phyloP scores from a whole-genome alignment of 352 stramenopile genomes.

The Aphanomyces astaci region DNA sequence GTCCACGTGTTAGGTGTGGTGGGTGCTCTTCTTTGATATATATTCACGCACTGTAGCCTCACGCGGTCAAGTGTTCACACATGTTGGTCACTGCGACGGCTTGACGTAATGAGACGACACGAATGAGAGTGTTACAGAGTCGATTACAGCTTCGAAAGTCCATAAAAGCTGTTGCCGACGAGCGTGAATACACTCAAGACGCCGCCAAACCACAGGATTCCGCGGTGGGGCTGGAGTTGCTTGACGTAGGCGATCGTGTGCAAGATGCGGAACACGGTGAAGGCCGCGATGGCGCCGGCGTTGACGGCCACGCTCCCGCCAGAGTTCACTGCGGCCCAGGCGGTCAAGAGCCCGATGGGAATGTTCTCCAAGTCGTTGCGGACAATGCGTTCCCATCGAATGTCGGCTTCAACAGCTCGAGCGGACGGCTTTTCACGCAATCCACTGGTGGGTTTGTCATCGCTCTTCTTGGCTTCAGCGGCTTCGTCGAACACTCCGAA shows the following conservation, averaged over 20 bases:
- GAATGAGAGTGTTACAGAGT: no score
- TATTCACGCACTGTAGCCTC: no score
- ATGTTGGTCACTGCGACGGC: no score
- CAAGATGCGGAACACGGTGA: constrained; percentile 30
- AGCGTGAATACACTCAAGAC: constrained; percentile 2
- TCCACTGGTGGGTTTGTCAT: constrained; percentile 31
- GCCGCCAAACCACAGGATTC: neutral
- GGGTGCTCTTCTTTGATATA: no score
- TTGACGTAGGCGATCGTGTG: constrained; percentile 42
- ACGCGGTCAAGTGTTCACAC: no score
- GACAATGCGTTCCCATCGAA: constrained; percentile 45
- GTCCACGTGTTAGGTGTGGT: no score
- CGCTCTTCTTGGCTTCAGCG: constrained; percentile 16
- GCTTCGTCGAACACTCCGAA: constrained; percentile 29
- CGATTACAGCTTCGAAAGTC: neutral
- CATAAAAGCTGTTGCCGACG: neutral
- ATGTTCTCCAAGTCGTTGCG: constrained; percentile 56
- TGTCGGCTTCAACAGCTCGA: constrained; percentile 14
- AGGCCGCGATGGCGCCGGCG: constrained; percentile 32
- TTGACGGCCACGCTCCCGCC: constrained; percentile 40
- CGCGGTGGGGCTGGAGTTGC: constrained; percentile 35
- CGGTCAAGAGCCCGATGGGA: constrained; percentile 38
- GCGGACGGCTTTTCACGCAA: constrained; percentile 18
- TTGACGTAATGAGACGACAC: neutral
- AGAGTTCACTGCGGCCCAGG: constrained; percentile 38